Percentiles rank a stretch among this genome's conserved stretches.
These are phyloP conservation scores for Leccinum disarticulatum DNA, from an alignment of 768 basidiomycete genomes.

Conservation along the genomic window DNA sequence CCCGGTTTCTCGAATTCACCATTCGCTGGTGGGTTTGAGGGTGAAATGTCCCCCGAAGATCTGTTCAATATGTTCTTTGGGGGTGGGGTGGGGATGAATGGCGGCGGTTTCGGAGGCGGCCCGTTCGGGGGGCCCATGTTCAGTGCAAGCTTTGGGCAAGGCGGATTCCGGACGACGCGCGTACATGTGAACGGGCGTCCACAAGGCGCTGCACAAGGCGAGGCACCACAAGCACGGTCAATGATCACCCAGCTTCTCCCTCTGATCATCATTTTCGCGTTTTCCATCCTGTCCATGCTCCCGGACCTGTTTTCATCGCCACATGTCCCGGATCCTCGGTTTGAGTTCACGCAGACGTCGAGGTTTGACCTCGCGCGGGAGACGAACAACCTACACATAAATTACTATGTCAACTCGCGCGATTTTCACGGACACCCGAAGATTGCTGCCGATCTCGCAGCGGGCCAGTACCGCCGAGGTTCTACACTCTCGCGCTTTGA, in stretches of 20 bases:
- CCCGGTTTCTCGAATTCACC: conserved; percentile 50
- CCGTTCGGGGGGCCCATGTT: conserved; percentile 58
- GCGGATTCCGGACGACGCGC: conserved; percentile 76
- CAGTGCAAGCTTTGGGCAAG: conserved; percentile 74
- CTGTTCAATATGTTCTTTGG: conserved; percentile 99
- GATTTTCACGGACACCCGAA: conserved; percentile 77
- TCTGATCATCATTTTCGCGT: conserved; percentile 76
- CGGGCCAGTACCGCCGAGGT: conserved; percentile 34
- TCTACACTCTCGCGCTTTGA: conserved; percentile 63
- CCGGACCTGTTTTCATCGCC: conserved; percentile 69
- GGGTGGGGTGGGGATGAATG: conserved; percentile 45
- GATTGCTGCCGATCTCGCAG: conserved; percentile 70
- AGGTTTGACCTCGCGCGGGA: conserved; percentile 68
- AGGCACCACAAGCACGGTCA: conserved; percentile 51
- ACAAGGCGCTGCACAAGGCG: conserved; percentile 36
- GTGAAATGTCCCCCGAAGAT: conserved; percentile 93
- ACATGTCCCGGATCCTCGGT: conserved; percentile 74
- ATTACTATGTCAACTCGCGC: conserved; percentile 79
- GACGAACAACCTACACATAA: conserved; percentile 67
- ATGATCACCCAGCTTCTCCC: conserved; percentile 79
- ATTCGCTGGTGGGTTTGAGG: conserved; percentile 63
- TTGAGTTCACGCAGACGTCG: conserved; percentile 62
- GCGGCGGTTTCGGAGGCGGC: conserved; percentile 55
- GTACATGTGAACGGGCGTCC: conserved; percentile 43
- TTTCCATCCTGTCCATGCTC: conserved; percentile 80